A percentile compares a stretch with the other conserved stretches of the same genome.
Conservation (phyloP, 495 filamentous ascomycete genomes). For the Lepraria neglecta region DNA sequence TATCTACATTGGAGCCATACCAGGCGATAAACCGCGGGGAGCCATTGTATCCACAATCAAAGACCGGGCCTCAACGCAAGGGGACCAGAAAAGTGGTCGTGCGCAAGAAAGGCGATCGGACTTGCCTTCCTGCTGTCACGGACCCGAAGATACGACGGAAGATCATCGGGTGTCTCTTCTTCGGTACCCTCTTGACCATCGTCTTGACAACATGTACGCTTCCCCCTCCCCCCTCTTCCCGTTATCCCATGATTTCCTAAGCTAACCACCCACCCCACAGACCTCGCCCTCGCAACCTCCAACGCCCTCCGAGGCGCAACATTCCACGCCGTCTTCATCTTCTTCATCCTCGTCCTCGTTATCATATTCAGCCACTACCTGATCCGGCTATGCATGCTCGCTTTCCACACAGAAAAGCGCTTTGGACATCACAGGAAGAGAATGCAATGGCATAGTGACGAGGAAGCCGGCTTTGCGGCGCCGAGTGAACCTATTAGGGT, state of each 20-base stretch:
- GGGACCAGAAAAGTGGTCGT: neutral
- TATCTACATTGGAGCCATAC: conserved; percentile 10
- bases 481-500: conserved; percentile 58
- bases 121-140: conserved; percentile 49
- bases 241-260: neutral
- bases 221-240: neutral
- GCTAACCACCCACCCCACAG: conserved; percentile 37
- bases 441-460: conserved; percentile 33
- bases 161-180: conserved; percentile 52
- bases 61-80: neutral
- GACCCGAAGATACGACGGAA: conserved; percentile 48
- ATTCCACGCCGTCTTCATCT: conserved; percentile 68
- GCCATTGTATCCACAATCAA: neutral
- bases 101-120: conserved; percentile 27
- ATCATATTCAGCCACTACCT: conserved; percentile 76
- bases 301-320: conserved; percentile 48
- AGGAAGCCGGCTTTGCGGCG: conserved; percentile 52
- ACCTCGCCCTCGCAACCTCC: conserved; percentile 62
- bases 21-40: conserved; percentile 1
- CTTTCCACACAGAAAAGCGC: conserved; percentile 31
- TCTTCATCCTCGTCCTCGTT: conserved; percentile 63
- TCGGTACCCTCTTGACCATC: conserved; percentile 47
- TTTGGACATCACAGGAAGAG: neutral
- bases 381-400: conserved; percentile 62
- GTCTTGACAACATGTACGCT: conserved; percentile 55